Conservation (phyloP, 2,329 filamentous ascomycete species). For the Fonsecaea erecta region DNA sequence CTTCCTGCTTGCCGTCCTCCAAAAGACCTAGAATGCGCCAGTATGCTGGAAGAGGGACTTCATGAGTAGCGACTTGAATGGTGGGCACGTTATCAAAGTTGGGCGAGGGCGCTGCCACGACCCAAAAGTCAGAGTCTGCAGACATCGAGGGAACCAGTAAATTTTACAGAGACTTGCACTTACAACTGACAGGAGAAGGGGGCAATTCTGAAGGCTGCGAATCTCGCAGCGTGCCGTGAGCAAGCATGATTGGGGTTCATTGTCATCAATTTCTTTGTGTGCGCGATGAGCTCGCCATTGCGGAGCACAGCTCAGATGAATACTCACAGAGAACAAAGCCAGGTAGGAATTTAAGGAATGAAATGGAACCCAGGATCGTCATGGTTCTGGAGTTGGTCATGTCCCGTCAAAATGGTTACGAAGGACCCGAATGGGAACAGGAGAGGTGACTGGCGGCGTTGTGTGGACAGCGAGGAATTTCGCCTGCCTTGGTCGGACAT, state of each 20-base stretch:
- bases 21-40: conserved; percentile 26
- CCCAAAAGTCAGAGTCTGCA: conserved; percentile 21
- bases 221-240: neutral
- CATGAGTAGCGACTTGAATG: conserved; percentile 24
- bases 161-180: neutral
- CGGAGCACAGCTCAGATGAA: neutral
- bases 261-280: conserved; percentile 11
- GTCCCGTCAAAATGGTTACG: neutral
- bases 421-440: neutral
- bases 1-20: conserved; percentile 15
- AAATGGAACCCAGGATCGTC: neutral
- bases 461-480: neutral
- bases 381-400: neutral
- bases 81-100: conserved; percentile 30
- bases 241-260: conserved; percentile 1
- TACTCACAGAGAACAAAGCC: neutral
- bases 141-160: conserved; percentile 7
- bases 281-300: neutral
- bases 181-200: conserved; percentile 5
- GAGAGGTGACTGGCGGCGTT: neutral
- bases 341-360: neutral
- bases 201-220: neutral
- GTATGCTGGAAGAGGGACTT: conserved; percentile 31
- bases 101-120: conserved; percentile 25
- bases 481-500: neutral